These are phyloP conservation scores for Neurospora discreta DNA, from an alignment of 495 filamentous ascomycete species.

Conservation along the genomic window DNA sequence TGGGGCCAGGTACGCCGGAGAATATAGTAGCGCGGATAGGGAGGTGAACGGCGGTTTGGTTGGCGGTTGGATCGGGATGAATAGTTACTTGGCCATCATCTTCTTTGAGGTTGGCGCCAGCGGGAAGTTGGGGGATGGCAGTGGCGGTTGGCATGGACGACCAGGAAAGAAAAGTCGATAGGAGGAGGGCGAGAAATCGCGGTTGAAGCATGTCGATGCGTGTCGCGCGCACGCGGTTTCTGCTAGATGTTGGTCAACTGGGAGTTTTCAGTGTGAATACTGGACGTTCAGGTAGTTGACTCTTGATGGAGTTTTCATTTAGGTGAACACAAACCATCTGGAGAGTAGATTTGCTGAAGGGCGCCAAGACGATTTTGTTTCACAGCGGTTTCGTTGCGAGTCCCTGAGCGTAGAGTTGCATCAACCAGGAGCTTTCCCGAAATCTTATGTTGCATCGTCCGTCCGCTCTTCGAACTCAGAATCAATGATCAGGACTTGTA, in stretches of 20 bases:
- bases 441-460: not conserved
- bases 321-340: not conserved
- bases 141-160: not conserved
- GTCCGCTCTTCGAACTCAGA: not conserved
- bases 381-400: not conserved
- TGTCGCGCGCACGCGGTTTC: not conserved
- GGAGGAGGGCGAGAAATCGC: not conserved
- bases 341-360: not conserved
- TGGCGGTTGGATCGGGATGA: constrained; percentile 3
- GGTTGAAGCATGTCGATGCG: not conserved
- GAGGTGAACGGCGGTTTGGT: constrained; percentile 10
- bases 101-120: constrained; percentile 13
- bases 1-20: constrained; percentile 26
- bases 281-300: not conserved
- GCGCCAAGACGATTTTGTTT: not conserved
- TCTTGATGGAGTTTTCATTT: not conserved
- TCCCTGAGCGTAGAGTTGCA: not conserved
- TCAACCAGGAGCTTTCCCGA: not conserved
- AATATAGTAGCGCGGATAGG: constrained; percentile 26
- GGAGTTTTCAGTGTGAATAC: not conserved
- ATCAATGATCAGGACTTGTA: not conserved
- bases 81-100: constrained; percentile 27
- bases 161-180: not conserved
- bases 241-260: not conserved
- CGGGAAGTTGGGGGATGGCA: constrained; percentile 7